These are phyloP conservation scores for Arachnomyces sp. DNA, from an alignment of 2,329 filamentous ascomycete genomes.

Conservation along the genomic window DNA sequence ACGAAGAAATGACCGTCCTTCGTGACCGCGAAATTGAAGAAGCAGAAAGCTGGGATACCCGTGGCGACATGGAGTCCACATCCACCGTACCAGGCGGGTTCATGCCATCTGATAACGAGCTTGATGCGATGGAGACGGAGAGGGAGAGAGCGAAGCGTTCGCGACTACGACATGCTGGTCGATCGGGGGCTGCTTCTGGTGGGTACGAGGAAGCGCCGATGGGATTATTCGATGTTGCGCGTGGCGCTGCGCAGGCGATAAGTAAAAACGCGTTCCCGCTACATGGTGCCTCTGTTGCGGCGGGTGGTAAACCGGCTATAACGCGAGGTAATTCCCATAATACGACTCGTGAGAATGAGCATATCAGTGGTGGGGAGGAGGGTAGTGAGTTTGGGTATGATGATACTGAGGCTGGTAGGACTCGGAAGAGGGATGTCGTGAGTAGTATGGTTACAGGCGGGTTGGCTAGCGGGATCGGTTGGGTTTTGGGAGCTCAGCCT, in stretches of 20 bases:
- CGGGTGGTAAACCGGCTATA: not conserved
- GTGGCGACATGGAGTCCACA: slow-evolving; percentile 35
- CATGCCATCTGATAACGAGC: slow-evolving; percentile 35
- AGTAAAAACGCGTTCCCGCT: slow-evolving; percentile 42
- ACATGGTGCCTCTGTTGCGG: slow-evolving; percentile 7
- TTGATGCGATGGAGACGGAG: slow-evolving; percentile 37
- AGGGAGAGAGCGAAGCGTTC: slow-evolving; percentile 30
- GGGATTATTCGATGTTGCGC: slow-evolving; percentile 44
- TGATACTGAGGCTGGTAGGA: slow-evolving; percentile 23
- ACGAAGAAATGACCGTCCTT: slow-evolving; percentile 50
- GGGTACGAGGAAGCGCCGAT: slow-evolving; percentile 40
- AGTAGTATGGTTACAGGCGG: slow-evolving; percentile 57
- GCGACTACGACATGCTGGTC: slow-evolving; percentile 13
- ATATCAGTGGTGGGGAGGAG: slow-evolving; percentile 2
- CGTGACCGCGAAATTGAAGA: slow-evolving; percentile 47
- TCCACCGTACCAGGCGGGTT: slow-evolving; percentile 37
- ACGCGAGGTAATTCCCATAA: not conserved
- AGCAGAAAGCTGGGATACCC: slow-evolving; percentile 50
- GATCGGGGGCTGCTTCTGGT: slow-evolving; percentile 9
- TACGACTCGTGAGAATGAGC: not conserved
- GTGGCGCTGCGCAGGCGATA: slow-evolving; percentile 41
- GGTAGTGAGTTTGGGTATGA: slow-evolving; percentile 8
- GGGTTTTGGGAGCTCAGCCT: slow-evolving; percentile 51
- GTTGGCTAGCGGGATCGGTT: slow-evolving; percentile 54
- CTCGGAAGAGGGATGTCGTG: slow-evolving; percentile 47